A percentile compares a stretch with the other conserved stretches of the same genome.
phyloP scores from a whole-genome alignment of 1,284 basidiomycete species.

The Naganishia liquefaciens region DNA sequence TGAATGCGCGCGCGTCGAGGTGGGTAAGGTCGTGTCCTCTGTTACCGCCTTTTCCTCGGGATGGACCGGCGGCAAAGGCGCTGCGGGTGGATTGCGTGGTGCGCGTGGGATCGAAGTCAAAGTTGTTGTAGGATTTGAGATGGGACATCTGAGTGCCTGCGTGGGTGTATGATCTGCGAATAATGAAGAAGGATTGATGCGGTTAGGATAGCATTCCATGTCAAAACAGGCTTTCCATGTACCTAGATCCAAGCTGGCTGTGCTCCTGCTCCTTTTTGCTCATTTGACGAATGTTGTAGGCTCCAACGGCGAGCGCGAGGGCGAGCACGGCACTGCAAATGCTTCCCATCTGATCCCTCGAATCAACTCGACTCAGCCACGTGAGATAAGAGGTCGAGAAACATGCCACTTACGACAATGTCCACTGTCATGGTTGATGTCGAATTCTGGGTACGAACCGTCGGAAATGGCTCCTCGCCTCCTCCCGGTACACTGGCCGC shows the following conservation, averaged over 20 bases:
- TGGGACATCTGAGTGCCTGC: constrained; percentile 23
- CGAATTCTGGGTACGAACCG: background rate
- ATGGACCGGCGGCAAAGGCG: constrained; percentile 16
- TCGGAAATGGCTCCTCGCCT: background rate
- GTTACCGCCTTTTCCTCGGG: constrained; percentile 6
- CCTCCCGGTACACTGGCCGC: background rate
- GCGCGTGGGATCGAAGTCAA: constrained; percentile 16
- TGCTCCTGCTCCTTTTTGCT: constrained; percentile 7
- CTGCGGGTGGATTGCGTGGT: background rate
- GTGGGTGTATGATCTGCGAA: constrained; percentile 4
- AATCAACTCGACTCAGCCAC: background rate
- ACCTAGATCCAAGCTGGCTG: constrained; percentile 18
- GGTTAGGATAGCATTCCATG: background rate
- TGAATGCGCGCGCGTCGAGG: constrained; percentile 23
- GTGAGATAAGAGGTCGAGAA: too few relatives aligned
- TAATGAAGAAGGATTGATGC: too few relatives aligned
- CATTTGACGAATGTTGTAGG: constrained; percentile 4
- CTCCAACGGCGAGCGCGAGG: constrained; percentile 12
- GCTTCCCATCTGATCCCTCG: constrained; percentile 8
- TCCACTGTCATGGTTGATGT: constrained; percentile 3
- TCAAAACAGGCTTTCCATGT: background rate
- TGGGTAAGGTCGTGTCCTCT: constrained; percentile 20
- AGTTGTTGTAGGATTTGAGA: constrained; percentile 23
- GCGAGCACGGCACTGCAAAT: constrained; percentile 9
- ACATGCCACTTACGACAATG: background rate